Evolutionary conservation across 495 filamentous ascomycete species (phyloP), one percentile per base, ranked within the genome.

Genomic region (Lindgomyces ingoldianus): DNA sequence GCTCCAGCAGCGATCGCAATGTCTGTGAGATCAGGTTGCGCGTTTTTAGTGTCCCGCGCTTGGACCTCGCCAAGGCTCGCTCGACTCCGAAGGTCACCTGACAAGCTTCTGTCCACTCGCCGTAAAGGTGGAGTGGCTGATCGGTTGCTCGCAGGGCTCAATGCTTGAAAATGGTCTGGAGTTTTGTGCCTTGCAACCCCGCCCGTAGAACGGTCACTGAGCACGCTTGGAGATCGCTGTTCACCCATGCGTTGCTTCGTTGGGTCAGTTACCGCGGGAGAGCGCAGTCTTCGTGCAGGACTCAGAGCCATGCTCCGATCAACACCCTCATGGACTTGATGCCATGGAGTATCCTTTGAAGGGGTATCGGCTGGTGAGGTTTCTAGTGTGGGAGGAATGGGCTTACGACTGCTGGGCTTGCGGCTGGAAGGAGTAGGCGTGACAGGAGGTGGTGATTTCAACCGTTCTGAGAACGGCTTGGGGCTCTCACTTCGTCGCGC

Each of bases 11-110:
- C 64, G 57, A 67, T 57, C 57, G 64, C 57, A 51, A 67, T 55
- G 49, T 33, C 25, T 70, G 68, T 63, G 63, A 73, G 60, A 54
- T 63, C 55, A 36, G 74, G 62, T 61, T 39, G 48, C 41, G 59
- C 48, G 55, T 22, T 65, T 59, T 60, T 64, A 70, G 70, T 51
- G 61, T 45, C 62, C 14, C 16, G 53, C 57, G 68, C 63, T 46
- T 54, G 52, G 68, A 39, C 58, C 45, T 73, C 69, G 60, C 73
- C 66, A 53, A 74, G 76, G 62, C 74, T 74, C 78, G 85, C 87
- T 68, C 87, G 85, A 71, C 84, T 87, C 77, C 91, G 81, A 72
- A 94, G 78, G 82, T 95, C 88, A 72, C 90, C 88, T 77, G 90
- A 91, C 62, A 84, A 77, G 74, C 86, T 90, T 68, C 87, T 87